Evolutionary conservation across 2,329 filamentous ascomycete genomes (phyloP).

Genomic region (Emergomyces pasteurianus): DNA sequence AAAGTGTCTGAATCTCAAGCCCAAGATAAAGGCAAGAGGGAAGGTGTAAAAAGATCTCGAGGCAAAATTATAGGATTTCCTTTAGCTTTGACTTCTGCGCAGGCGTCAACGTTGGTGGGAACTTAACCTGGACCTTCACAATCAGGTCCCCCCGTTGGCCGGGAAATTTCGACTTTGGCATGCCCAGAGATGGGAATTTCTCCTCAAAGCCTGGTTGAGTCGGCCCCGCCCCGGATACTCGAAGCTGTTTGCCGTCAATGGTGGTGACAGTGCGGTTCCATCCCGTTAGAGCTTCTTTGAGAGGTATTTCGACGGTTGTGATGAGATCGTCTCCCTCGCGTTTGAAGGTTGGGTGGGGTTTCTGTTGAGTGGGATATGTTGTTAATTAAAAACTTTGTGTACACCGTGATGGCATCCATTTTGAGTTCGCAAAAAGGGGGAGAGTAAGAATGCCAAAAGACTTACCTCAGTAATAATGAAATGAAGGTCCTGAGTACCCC

Average conservation of each 20-base stretch:
- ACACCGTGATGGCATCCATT: background rate
- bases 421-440: background rate
- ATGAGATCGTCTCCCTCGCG: slow-evolving; percentile 82
- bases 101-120: slow-evolving; percentile 64
- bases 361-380: slow-evolving; percentile 47
- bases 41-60: background rate
- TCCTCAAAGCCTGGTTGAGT: slow-evolving; percentile 77
- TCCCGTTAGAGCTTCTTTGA: slow-evolving; percentile 90
- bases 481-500: slow-evolving; percentile 87
- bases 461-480: slow-evolving; percentile 90
- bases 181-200: slow-evolving; percentile 71
- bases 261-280: slow-evolving; percentile 88
- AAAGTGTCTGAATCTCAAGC: background rate
- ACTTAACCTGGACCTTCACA: slow-evolving; percentile 84
- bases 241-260: slow-evolving; percentile 81
- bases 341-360: slow-evolving; percentile 71
- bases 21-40: background rate
- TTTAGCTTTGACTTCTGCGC: slow-evolving; percentile 70
- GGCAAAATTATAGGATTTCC: slow-evolving; percentile 51
- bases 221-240: slow-evolving; percentile 66
- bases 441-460: slow-evolving; percentile 1
- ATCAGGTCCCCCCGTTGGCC: slow-evolving; percentile 75
- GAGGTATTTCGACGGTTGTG: slow-evolving; percentile 63
- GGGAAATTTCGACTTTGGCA: slow-evolving; percentile 89
- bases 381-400: background rate